phyloP scores from a whole-genome alignment of 2,329 filamentous ascomycete species.

The Aureobasidium zeae region DNA sequence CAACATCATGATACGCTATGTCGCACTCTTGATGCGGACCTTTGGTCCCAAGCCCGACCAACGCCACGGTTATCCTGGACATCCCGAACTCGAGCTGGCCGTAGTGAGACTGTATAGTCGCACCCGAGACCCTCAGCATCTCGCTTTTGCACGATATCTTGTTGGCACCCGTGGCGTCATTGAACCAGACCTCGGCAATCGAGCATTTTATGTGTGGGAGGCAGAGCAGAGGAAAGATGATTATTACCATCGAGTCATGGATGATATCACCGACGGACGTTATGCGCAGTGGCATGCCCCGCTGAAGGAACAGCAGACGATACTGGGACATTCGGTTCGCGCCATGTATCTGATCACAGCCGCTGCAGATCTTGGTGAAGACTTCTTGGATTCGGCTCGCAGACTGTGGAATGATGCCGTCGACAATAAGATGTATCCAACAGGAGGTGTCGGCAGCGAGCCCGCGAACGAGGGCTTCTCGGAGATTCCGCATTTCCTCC shows the following conservation, averaged over 20 bases:
- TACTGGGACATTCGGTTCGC: slow-evolving; percentile 52
- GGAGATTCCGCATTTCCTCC: slow-evolving; percentile 51
- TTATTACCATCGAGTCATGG: slow-evolving; percentile 29
- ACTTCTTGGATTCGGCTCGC: slow-evolving; percentile 27
- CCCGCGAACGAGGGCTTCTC: slow-evolving; percentile 53
- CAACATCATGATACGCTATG: slow-evolving; percentile 45
- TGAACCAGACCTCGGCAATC: too few species aligned
- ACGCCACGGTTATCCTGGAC: slow-evolving; percentile 51
- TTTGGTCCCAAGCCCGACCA: slow-evolving; percentile 46
- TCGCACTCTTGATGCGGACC: slow-evolving; percentile 41
- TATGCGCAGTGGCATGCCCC: slow-evolving; percentile 51
- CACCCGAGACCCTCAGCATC: slow-evolving; percentile 32
- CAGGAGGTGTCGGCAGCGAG: slow-evolving; percentile 50
- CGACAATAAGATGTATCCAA: slow-evolving; percentile 53
- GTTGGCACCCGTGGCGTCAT: slow-evolving; percentile 47
- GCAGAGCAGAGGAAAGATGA: slow-evolving; percentile 42
- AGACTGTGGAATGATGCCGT: slow-evolving; percentile 53
- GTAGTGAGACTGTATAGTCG: slow-evolving; percentile 38
- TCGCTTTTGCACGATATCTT: slow-evolving; percentile 47
- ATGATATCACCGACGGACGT: too few species aligned
- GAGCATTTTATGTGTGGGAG: too few species aligned
- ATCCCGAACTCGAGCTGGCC: slow-evolving; percentile 47
- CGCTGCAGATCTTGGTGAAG: slow-evolving; percentile 43
- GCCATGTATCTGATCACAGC: slow-evolving; percentile 53
- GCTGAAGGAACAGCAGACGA: slow-evolving; percentile 43